phyloP scores from a whole-genome alignment of 2,329 filamentous ascomycete genomes.

The Coniochaeta pulveracea region DNA sequence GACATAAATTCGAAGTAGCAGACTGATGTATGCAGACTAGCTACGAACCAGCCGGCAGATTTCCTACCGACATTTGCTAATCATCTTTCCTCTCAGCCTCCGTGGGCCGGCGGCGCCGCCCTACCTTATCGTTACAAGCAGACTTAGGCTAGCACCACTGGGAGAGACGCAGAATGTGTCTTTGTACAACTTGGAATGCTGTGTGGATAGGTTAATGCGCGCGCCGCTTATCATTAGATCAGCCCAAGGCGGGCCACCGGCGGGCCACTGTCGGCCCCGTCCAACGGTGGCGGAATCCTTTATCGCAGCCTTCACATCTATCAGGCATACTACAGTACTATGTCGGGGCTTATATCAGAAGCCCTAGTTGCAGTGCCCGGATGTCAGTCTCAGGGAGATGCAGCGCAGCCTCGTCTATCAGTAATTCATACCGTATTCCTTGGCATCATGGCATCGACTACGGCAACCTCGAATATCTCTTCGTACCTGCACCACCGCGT shows the following conservation, averaged over 20 bases:
- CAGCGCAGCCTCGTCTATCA: background rate
- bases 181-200: no score
- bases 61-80: constrained; percentile 1
- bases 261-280: constrained; percentile 1
- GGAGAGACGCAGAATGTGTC: no score
- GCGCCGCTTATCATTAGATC: constrained; percentile 1
- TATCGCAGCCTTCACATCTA: background rate
- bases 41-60: background rate
- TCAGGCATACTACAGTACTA: background rate
- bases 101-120: no score
- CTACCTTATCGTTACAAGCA: no score
- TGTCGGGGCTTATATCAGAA: constrained; percentile 1
- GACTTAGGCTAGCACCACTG: no score
- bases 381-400: background rate
- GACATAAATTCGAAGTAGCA: background rate
- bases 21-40: background rate
- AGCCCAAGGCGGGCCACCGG: background rate
- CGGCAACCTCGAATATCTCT: background rate
- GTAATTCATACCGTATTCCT: constrained; percentile 1
- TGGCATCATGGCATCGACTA: constrained; percentile 1
- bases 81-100: background rate
- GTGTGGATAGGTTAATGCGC: no score
- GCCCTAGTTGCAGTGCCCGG: background rate
- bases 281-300: no score
- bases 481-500: constrained; percentile 1